Evolutionary conservation across 2,329 filamentous ascomycete genomes (phyloP).

Genomic region (Incumbomyces delicatus): DNA sequence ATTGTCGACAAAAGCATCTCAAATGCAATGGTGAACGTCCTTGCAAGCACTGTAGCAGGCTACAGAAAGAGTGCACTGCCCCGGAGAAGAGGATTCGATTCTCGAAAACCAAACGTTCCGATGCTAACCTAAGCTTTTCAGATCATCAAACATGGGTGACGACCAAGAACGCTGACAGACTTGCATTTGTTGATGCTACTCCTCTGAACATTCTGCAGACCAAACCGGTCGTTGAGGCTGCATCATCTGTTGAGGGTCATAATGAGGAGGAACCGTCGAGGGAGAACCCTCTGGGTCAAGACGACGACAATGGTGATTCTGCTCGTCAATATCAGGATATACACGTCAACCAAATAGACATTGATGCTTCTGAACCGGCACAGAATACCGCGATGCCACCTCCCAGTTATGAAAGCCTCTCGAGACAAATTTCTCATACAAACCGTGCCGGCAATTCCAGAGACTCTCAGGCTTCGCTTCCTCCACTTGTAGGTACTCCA

Average conservation of each 20-base stretch:
- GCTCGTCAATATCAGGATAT: neutral
- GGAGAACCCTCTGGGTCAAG: too few relatives aligned
- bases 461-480: neutral
- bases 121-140: slow-evolving; percentile 18
- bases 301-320: neutral
- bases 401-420: neutral
- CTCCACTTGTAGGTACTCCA: neutral
- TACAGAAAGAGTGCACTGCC: neutral
- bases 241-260: neutral
- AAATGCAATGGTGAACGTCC: neutral
- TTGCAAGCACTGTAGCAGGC: neutral
- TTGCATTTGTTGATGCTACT: neutral
- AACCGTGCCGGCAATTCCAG: neutral
- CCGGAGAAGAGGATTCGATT: neutral
- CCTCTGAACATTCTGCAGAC: neutral
- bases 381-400: neutral
- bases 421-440: neutral
- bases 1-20: neutral
- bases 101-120: neutral
- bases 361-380: neutral
- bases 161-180: neutral
- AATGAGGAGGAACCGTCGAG: too few relatives aligned
- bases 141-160: slow-evolving; percentile 25
- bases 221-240: neutral
- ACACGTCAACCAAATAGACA: neutral